Conservation (phyloP, 2,329 filamentous ascomycete species). For the Aspergillus sp. region DNA sequence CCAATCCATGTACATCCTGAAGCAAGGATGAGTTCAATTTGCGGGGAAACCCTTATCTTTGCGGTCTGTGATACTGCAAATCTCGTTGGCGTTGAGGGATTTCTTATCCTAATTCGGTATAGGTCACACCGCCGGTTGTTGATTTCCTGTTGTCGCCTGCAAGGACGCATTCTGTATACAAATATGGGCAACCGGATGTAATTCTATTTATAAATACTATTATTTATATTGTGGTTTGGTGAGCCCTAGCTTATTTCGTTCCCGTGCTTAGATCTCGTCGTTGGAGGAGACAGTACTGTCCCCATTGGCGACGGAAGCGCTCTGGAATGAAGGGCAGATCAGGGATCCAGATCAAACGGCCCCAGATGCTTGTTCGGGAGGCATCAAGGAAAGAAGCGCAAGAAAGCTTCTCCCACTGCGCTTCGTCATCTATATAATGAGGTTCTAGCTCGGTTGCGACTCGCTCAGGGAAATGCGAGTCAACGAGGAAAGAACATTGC, state of each 20-base stretch:
- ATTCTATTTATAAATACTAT: not conserved
- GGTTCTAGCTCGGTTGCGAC: conserved; percentile 66
- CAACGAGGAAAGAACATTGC: conserved; percentile 78
- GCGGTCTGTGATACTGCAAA: not conserved
- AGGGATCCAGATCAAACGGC: conserved; percentile 78
- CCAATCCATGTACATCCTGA: not conserved
- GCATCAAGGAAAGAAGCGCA: conserved; percentile 81
- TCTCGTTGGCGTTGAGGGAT: conserved; percentile 17
- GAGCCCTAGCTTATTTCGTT: no score
- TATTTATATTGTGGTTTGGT: not conserved
- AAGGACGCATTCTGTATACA: conserved; percentile 12
- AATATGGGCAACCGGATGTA: conserved; percentile 3
- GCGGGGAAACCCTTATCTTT: conserved; percentile 4
- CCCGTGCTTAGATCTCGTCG: conserved; percentile 36
- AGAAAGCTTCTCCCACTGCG: conserved; percentile 72
- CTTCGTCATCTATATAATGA: conserved; percentile 67
- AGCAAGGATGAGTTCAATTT: not conserved
- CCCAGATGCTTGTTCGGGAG: conserved; percentile 65
- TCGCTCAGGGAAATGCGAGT: conserved; percentile 69
- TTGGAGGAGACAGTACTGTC: conserved; percentile 77
- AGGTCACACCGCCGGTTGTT: conserved; percentile 9
- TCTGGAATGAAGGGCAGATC: conserved; percentile 65
- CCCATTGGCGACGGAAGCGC: conserved; percentile 72
- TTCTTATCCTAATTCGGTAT: conserved; percentile 33
- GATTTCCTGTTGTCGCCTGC: no score